Base-by-base conservation (phyloP, 768 basidiomycete species). In the Chalciporus pseudorubinellus region DNA sequence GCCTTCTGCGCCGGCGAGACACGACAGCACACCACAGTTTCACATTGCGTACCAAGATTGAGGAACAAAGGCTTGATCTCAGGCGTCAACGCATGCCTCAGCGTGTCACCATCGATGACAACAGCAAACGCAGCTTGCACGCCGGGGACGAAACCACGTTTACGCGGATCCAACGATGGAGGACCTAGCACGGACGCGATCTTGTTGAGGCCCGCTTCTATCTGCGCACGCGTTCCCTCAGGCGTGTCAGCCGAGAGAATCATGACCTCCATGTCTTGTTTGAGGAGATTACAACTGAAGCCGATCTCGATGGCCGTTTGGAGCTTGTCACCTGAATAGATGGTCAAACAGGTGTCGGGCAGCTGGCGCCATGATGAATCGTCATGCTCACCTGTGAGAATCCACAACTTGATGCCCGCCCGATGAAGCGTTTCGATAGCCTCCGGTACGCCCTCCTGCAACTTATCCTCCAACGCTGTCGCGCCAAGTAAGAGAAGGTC, bases 221-320 rank as follows among this genome's bases (percentile, higher is more conserved):
- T 88, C 69, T 97, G 91, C 2, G 84, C 70, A 12, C 89, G 85
- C 1, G 95, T 80, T 18, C 83, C 81, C 48, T 89, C 87, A 18
- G 77, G 72, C 0, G 82, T 79, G 48, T 91, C 89, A 2, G 95
- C 89, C 0, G 95, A 95, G 20, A 98, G 74, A 63, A 98, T 98
- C 93, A 98, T 97, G 51, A 98, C 73, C 51, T 98, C 95, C 94
- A 95, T 98, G 53, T 89, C 85, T 63, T 77, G 84, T 72, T 95
- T 95, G 53, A 98, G 81, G 16, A 98, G 75, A 66, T 98, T 98
- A 73, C 95, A 97, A 60, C 86, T 89, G 77, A 90, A 98, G 11
- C 80, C 95, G 56, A 99, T 98, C 67, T 98, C 95, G 64, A 99
- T 98, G 13, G 95, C 95, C 1, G 95, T 99, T 69, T 98, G 95